Base-by-base conservation (phyloP, 495 filamentous ascomycete genomes). In the Aspergillus steynii region DNA sequence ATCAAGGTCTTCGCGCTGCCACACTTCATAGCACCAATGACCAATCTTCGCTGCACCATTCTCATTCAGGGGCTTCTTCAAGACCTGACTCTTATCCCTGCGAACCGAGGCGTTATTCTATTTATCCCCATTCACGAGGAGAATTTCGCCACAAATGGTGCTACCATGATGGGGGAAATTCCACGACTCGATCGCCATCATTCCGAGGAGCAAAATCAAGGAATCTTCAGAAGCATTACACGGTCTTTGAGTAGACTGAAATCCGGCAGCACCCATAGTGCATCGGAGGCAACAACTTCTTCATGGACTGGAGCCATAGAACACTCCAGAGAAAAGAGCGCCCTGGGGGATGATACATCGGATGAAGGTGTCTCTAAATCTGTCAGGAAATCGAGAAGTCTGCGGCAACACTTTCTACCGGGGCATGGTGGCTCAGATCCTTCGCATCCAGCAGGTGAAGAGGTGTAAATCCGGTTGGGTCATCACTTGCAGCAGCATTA, bases 31-130 rank as follows among this genome's bases (percentile, higher is more conserved):
- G 86, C 85, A 26, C 87, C 92, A 0, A 83, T 88, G 3, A 91
- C 85, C 45, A 97, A 97, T 73, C 90, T 90, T 53, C 87, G 92
- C 46, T 93, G 92, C 74, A 87, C 91, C 3, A 80, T 77, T n/a
- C 72, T 96, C 46, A 83, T 95, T 14, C 86, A 92, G 63, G 75
- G 76, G 2, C 88, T 86, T 66, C 77, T 97, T 63, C 77, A 86
- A 15, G 86, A 89, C 7, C 74, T 85, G 4, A 75, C 96, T 7
- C 83, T 85, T 2, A 90, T 96, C 12, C 42, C 70, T 0, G 68
- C 86, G 0, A 74, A 81, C 0, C 80, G 90, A 31, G 92, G 93
- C 0, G 75, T 91, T 20, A 69, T 96, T 42, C 82, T 88, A 46
- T 96, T 91, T 67, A 69, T 84, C n/a, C 76, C 87, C 5, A 82